Conservation (phyloP, 2,329 filamentous ascomycete genomes). For the Tothia fuscella region DNA sequence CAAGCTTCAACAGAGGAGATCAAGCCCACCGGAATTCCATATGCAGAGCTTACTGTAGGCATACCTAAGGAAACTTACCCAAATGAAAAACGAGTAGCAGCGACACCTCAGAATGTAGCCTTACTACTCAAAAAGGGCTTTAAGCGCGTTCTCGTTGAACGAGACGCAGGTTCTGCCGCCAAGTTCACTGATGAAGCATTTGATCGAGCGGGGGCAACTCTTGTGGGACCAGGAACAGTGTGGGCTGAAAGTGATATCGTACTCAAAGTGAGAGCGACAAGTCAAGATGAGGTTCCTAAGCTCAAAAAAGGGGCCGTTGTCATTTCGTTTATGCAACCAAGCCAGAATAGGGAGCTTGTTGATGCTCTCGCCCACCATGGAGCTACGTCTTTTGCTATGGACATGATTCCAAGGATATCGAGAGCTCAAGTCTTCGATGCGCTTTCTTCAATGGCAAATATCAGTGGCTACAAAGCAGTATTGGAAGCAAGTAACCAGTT, state of each 20-base stretch:
- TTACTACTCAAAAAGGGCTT: slow-evolving; percentile 80
- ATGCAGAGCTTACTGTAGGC: slow-evolving; percentile 56
- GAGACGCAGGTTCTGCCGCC: slow-evolving; percentile 64
- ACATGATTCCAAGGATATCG: slow-evolving; percentile 82
- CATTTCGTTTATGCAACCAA: slow-evolving; percentile 73
- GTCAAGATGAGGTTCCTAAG: slow-evolving; percentile 53
- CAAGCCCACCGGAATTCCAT: too few species aligned
- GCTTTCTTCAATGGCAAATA: slow-evolving; percentile 83
- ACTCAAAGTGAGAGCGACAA: slow-evolving; percentile 71
- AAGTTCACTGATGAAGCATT: slow-evolving; percentile 71
- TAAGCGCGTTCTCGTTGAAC: slow-evolving; percentile 62
- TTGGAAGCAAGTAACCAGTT: slow-evolving; percentile 83
- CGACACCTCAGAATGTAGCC: slow-evolving; percentile 73
- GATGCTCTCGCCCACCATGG: slow-evolving; percentile 58
- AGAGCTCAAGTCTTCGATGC: slow-evolving; percentile 82
- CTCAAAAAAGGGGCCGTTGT: slow-evolving; percentile 61
- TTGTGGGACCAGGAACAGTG: slow-evolving; percentile 54
- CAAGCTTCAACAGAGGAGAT: too few species aligned
- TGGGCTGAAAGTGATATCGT: slow-evolving; percentile 69
- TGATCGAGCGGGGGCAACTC: slow-evolving; percentile 61
- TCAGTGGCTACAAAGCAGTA: slow-evolving; percentile 86
- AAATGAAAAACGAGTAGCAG: slow-evolving; percentile 69
- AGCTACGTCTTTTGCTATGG: slow-evolving; percentile 77
- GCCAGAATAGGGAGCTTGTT: slow-evolving; percentile 66
- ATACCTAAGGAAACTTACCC: slow-evolving; percentile 68